Base-by-base conservation (phyloP, 2,329 filamentous ascomycete species). In the Microdochium nivale region DNA sequence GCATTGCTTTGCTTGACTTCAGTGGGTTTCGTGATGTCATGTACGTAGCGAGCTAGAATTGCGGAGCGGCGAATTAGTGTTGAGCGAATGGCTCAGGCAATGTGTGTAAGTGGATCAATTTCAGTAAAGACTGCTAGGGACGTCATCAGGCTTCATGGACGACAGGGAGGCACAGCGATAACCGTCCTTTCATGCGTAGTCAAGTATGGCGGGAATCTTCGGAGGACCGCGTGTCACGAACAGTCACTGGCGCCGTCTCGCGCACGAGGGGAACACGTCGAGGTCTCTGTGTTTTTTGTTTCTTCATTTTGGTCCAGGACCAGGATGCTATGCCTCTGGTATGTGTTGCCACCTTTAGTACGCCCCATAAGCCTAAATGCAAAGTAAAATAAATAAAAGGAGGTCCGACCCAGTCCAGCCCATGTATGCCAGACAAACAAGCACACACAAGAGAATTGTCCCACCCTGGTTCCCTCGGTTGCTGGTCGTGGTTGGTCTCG, bases 311-410 rank as follows among this genome's bases (percentile, higher is more conserved):
- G 40, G 40, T 44, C 40, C 40, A 44, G 40, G 40, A 44, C 65
- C 69, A 72, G 72, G 70, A 74, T 74, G 71, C 72, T 68, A 73
- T 71, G 68, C 69, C 60, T 72, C 69, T 73, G 64, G 70, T 75
- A 73, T 75, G 67, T 73, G 70, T 52, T 52, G 58, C 73, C 68
- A 71, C 73, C 71, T 70, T 71, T 30, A 21, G 40, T 75, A 73
- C 73, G 74, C 73, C 72, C 73, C 72, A 66, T 70, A 44, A 74
- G 70, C 73, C 72, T 65, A 74, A 75, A 76, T 76, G 72, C 73
- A 76, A 72, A 74, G 70, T 69, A 69, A 68, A 70, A 69, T 66
- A 67, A 69, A 68, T 65, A 67, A 64, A 61, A 65, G 62, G 59
- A 58, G 56, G 40, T 3, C 23, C 40, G 40, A 44, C 40, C 40